Evolutionary conservation across 495 filamentous ascomycete species (phyloP), one percentile per base, ranked within the genome.

Genomic region (Talaromyces liani): DNA sequence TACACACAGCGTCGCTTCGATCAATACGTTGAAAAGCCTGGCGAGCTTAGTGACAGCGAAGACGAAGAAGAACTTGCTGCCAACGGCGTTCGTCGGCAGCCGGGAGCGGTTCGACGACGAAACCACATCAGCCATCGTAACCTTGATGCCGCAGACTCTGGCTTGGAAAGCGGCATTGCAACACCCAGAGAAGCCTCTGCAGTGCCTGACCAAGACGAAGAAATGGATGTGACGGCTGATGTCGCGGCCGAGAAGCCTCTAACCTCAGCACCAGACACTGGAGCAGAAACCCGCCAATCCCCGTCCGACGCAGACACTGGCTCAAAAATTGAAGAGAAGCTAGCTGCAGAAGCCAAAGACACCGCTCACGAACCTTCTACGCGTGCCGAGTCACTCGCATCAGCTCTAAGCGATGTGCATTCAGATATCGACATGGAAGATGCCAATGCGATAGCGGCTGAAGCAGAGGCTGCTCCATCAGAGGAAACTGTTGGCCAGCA

Each of bases 1-100:
- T 84, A 88, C 67, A 94, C 92, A 0, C 85, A 95, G 71, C 89
- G 91, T 9, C 84, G 87, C 63, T 91, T 91, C 81, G 95, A 99
- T 64, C 84, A 89, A 69, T 85, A 84, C 57, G 82, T 91, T 20
- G 84, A 86, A 63, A 85, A 87, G 33, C 81, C 87, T 22, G 90
- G 88, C 64, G 92, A 96, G 66, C 75, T 88, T 4, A 91, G 87
- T 66, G 91, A 93, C 9, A 93, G 89, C 64, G 93, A 97, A 60
- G 91, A 96, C 65, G 94, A 98, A 67, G 92, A 96, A 1, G 82
- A 91, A 70, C 88, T 87, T 55, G 82, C 82, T 47, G 80, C 83
- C 18, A 88, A 92, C 59, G 93, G 93, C 41, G 79, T 92, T 33
- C 77, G 75, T 33, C 82, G 79, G 61, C 88, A 90, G 68, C 80